Percentiles rank a stretch among this genome's conserved stretches.
Evolutionary conservation across 1,139 yeast genomes (phyloP).

Genomic region (Blastobotrys malaysiensis): DNA sequence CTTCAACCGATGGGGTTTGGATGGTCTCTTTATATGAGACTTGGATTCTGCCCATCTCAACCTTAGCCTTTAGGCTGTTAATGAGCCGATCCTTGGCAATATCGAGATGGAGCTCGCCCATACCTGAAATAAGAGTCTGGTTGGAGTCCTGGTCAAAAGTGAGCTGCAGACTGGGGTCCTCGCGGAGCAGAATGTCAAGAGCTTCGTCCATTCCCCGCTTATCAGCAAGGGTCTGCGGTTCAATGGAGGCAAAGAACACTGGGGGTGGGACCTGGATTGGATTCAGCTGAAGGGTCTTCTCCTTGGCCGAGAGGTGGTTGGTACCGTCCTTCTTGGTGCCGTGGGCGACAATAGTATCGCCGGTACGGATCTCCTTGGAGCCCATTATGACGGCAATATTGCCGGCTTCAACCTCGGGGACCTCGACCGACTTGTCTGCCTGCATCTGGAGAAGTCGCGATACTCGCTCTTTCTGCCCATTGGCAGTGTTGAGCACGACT

Average conservation of each 20-base stretch:
- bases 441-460: constrained; percentile 76
- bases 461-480: constrained; percentile 60
- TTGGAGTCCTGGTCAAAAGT: constrained; percentile 79
- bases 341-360: constrained; percentile 76
- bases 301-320: constrained; percentile 30
- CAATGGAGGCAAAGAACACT: constrained; percentile 79
- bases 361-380: constrained; percentile 72
- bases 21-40: constrained; percentile 85
- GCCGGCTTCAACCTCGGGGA: constrained; percentile 58
- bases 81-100: constrained; percentile 74
- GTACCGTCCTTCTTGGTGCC: constrained; percentile 45
- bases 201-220: constrained; percentile 63
- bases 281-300: constrained; percentile 46
- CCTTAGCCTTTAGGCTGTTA: constrained; percentile 75
- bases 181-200: constrained; percentile 58
- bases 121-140: constrained; percentile 82
- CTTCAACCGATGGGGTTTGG: constrained; percentile 24
- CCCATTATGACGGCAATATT: constrained; percentile 88
- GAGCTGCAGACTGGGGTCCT: constrained; percentile 74
- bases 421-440: constrained; percentile 79
- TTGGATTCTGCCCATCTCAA: constrained; percentile 72
- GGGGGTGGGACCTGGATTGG: constrained; percentile 91
- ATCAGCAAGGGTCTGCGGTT: constrained; percentile 81
- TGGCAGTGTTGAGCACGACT: constrained; percentile 60
- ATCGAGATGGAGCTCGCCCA: constrained; percentile 94